These are phyloP conservation scores for Kurtzmaniella quercitrusa DNA, from an alignment of 1,139 yeast species.

Conservation along the genomic window DNA sequence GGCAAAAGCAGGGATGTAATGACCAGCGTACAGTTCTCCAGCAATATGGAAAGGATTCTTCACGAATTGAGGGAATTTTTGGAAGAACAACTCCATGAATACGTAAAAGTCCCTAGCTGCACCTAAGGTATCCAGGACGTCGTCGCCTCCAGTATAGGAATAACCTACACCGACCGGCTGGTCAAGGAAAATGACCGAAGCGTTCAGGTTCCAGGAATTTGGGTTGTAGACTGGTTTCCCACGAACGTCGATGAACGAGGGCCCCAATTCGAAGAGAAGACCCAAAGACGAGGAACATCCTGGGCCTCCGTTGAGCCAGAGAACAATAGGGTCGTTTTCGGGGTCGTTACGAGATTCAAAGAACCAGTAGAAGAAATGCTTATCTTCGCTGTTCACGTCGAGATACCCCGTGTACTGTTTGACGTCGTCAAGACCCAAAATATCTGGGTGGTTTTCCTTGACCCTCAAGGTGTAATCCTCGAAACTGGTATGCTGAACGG, in stretches of 20 bases:
- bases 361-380: conserved; percentile 85
- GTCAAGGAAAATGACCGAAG: conserved; percentile 86
- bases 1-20: conserved; percentile 78
- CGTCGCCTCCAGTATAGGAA: conserved; percentile 58
- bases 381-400: conserved; percentile 50
- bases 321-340: conserved; percentile 71
- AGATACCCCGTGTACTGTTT: conserved; percentile 64
- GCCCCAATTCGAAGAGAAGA: conserved; percentile 87
- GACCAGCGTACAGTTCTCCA: conserved; percentile 89
- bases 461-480: conserved; percentile 37
- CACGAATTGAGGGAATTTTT: conserved; percentile 62
- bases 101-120: conserved; percentile 80
- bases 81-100: conserved; percentile 71
- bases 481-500: conserved; percentile 20
- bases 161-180: conserved; percentile 93
- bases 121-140: conserved; percentile 57
- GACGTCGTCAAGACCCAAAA: conserved; percentile 50
- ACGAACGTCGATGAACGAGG: conserved; percentile 64
- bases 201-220: conserved; percentile 83
- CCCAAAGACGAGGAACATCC: conserved; percentile 91
- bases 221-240: conserved; percentile 74
- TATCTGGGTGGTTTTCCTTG: conserved; percentile 37
- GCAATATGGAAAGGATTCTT: conserved; percentile 71
- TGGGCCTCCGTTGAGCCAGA: conserved; percentile 92
- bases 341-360: conserved; percentile 92